A percentile compares a stretch with the other conserved stretches of the same genome.
These are phyloP conservation scores for Paracoccidioides brasiliensis DNA, from an alignment of 2,329 filamentous ascomycete species.

Conservation along the genomic window DNA sequence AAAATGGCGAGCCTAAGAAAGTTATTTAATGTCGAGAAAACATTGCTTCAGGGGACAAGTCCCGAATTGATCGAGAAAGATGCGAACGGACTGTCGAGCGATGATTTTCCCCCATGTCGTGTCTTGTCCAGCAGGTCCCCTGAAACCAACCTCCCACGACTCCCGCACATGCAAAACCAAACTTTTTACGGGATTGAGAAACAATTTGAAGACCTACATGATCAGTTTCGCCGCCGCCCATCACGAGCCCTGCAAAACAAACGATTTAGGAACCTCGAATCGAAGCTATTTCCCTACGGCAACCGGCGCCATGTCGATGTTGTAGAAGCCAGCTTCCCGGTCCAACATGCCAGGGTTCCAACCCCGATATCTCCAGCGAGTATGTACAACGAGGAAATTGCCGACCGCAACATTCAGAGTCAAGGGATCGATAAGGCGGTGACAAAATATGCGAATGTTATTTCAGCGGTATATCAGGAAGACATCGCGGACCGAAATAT, in stretches of 20 bases:
- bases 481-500: constrained; percentile 32
- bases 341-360: constrained; percentile 19
- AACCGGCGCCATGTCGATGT: constrained; percentile 28
- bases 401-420: constrained; percentile 29
- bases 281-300: constrained; percentile 8
- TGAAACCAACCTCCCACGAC: constrained; percentile 8
- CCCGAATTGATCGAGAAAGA: background rate
- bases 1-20: constrained; percentile 14
- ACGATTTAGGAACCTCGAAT: constrained; percentile 12
- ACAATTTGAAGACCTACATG: constrained; percentile 28
- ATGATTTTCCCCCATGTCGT: background rate
- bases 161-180: constrained; percentile 16
- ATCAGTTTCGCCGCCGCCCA: constrained; percentile 21
- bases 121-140: background rate
- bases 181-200: constrained; percentile 28
- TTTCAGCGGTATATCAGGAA: constrained; percentile 28
- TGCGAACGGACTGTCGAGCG: constrained; percentile 1
- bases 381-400: constrained; percentile 32
- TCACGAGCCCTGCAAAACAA: constrained; percentile 16
- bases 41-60: constrained; percentile 5
- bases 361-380: constrained; percentile 20
- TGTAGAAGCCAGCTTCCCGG: constrained; percentile 26
- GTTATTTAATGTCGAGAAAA: constrained; percentile 8
- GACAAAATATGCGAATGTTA: constrained; percentile 19
- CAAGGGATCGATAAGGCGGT: constrained; percentile 12